These are phyloP conservation scores for Kitagawia praeruptora DNA, from an alignment of 129 eudicot species.

Conservation along the genomic window DNA sequence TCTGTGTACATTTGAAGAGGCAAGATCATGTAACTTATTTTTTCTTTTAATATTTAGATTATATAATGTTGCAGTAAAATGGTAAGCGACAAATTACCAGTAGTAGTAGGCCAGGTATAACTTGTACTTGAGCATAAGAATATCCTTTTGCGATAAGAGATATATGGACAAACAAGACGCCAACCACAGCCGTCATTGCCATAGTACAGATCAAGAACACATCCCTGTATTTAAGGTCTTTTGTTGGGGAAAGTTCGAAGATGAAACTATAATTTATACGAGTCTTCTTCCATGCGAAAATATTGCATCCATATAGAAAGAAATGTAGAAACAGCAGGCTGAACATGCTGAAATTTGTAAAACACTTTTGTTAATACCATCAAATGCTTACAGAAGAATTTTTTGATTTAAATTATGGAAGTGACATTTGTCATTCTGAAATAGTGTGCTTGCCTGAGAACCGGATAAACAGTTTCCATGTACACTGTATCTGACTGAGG, in stretches of 20 bases:
- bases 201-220: conserved; percentile 76
- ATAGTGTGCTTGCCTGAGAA: conserved; percentile 56
- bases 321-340: conserved; percentile 74
- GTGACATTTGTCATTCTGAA: neutral
- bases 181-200: conserved; percentile 73
- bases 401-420: neutral
- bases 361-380: conserved; percentile 4
- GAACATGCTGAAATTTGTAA: conserved; percentile 68
- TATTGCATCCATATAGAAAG: conserved; percentile 88
- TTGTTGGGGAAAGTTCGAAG: conserved; percentile 60
- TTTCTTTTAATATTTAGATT: neutral
- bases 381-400: neutral
- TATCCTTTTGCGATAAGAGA: conserved; percentile 64
- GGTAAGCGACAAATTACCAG: conserved; percentile 43
- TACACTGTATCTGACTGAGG: conserved; percentile 63
- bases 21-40: neutral
- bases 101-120: conserved; percentile 69
- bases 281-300: conserved; percentile 74
- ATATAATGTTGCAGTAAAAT: neutral
- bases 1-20: conserved; percentile 27
- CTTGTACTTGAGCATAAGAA: conserved; percentile 55
- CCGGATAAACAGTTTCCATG: conserved; percentile 98
- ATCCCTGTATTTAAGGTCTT: conserved; percentile 77
- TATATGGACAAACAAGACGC: conserved; percentile 70
- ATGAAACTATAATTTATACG: conserved; percentile 84